A percentile compares a stretch with the other conserved stretches of the same genome.
These are phyloP conservation scores for Nicotiana benthamiana DNA, from an alignment of 257 asterid species.

Conservation along the genomic window DNA sequence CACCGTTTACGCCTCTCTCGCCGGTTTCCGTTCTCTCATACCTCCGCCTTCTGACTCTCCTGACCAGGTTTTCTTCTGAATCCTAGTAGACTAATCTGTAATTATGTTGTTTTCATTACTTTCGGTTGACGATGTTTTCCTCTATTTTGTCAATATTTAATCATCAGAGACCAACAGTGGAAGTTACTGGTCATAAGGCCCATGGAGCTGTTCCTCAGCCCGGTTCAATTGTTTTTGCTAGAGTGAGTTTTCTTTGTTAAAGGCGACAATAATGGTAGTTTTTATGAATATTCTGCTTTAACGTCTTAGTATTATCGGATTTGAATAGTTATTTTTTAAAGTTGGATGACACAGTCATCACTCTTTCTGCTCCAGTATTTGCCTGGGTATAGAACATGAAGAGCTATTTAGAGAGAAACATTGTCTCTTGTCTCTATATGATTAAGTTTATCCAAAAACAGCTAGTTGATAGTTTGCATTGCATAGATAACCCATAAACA, in stretches of 20 bases:
- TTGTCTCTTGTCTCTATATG: not conserved
- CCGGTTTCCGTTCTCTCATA: conserved; percentile 55
- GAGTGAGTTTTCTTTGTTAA: conserved; percentile 39
- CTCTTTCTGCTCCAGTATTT: not conserved
- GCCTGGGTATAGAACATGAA: not conserved
- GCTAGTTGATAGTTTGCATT: not conserved
- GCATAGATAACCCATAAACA: no score
- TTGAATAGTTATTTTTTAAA: not conserved
- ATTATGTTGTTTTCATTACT: not conserved
- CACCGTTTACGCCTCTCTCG: conserved; percentile 60
- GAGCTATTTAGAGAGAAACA: not conserved
- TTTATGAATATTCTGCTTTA: not conserved
- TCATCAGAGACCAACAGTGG: conserved; percentile 63
- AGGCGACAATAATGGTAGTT: not conserved
- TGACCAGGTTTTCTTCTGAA: conserved; percentile 39
- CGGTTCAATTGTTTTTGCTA: conserved; percentile 65
- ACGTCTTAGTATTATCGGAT: not conserved
- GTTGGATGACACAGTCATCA: not conserved
- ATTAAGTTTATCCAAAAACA: not conserved
- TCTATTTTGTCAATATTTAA: conserved; percentile 10
- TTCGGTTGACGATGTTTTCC: conserved; percentile 9
- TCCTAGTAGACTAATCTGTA: not conserved
- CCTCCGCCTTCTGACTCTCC: conserved; percentile 43
- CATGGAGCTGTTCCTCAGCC: conserved; percentile 96
- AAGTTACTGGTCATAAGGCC: conserved; percentile 83